Base-by-base conservation (phyloP, 805 yeast genomes). In the Saturnispora hagleri region DNA sequence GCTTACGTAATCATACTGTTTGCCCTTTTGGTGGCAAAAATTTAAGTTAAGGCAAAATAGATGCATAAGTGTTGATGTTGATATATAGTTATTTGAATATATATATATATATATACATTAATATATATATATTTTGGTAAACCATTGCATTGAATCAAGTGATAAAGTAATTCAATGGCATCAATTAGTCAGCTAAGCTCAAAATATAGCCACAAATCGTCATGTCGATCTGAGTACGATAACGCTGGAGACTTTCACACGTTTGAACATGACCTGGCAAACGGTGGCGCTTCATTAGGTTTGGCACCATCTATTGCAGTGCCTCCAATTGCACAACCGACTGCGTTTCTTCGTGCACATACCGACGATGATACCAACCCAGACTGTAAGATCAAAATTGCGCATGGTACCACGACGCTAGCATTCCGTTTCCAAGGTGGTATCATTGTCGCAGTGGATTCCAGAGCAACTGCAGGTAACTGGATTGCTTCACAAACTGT, bases 401-500 rank as follows among this genome's bases (percentile, higher is more conserved):
- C 97, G 22, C 99, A 93, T 70, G 99, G 99, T 68, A 93, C 99
- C n/a, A 93, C 99, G 6, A 93, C 99, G 13, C 75, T 93, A 61
- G 97, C 98, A 9, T 93, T 93, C 73, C 78, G 97, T 69, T 93
- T 90, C 70, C 82, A 91, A 71, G 97, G 91, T 27, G 99, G 99
- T 24, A 90, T 93, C 59, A 74, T 85, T 40, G 97, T 93, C 50
- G 98, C 98, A 0, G 99, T 93, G 10, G 99, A 93, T 72, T 89
- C 97, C 43, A 82, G 99, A 69, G 99, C 99, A 53, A 86, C 98
- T 8, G 96, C 96, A 2, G 99, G 99, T 45, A 83, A 86, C 62
- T 91, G 97, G 97, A 85, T 93, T 61, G 98, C 97, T 20, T 89
- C 97, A 15, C 97, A 90, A 68, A 89, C 97, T 3, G 99, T 93